These are phyloP conservation scores for Aspergillus conjunctus DNA, from an alignment of 495 filamentous ascomycete species.

Conservation along the genomic window DNA sequence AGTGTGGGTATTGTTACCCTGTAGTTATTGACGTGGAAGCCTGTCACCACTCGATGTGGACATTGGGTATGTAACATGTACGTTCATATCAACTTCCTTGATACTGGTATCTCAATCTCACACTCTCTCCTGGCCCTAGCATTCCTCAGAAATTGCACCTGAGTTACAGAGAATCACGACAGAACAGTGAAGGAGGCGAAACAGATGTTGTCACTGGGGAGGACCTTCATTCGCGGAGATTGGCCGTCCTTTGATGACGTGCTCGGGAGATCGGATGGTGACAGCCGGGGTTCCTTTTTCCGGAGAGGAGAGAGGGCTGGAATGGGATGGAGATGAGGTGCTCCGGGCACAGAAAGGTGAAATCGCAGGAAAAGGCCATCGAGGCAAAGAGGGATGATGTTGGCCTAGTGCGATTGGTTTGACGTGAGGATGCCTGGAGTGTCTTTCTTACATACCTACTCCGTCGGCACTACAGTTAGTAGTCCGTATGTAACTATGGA, in stretches of 20 bases:
- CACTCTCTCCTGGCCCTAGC: neutral
- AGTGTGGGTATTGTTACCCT: neutral
- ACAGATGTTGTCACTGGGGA: neutral
- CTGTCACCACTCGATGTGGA: too few relatives aligned
- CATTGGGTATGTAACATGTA: too few relatives aligned
- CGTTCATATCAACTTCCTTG: too few relatives aligned
- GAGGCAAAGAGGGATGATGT: neutral
- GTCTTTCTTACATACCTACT: too few relatives aligned
- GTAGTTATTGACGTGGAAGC: too few relatives aligned
- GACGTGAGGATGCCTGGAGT: too few relatives aligned
- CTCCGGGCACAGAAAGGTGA: neutral
- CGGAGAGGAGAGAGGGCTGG: neutral
- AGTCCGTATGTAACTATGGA: too few relatives aligned
- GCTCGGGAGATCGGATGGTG: constrained; percentile 36
- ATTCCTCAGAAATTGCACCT: neutral
- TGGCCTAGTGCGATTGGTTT: too few relatives aligned
- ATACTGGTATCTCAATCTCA: too few relatives aligned
- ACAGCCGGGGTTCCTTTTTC: constrained; percentile 20
- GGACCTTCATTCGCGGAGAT: constrained; percentile 5
- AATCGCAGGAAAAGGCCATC: neutral
- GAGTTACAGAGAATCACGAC: neutral
- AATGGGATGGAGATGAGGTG: constrained; percentile 1
- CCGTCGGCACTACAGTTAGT: too few relatives aligned
- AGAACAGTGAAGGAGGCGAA: neutral
- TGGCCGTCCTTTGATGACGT: constrained; percentile 33